Evolutionary conservation across 495 filamentous ascomycete genomes (phyloP).

Genomic region (Penicillium goetzii): DNA sequence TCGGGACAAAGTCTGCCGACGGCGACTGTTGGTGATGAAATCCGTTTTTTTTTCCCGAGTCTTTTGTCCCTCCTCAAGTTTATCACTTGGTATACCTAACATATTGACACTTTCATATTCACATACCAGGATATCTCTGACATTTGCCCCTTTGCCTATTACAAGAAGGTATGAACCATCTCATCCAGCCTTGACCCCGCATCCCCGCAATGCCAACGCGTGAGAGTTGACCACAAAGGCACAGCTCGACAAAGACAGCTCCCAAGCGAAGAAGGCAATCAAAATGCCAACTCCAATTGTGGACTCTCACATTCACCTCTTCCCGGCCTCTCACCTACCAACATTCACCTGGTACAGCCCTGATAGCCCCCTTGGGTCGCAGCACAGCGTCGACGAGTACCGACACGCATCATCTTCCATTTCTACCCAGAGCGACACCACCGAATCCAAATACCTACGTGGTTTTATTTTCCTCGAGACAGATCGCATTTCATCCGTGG

Average conservation of each 20-base stretch:
- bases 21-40: background rate
- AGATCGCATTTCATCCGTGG: conserved; percentile 67
- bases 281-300: conserved; percentile 55
- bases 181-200: conserved; percentile 2
- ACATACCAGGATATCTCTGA: background rate
- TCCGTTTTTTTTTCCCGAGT: background rate
- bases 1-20: conserved; percentile 10
- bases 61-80: background rate
- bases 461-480: conserved; percentile 84
- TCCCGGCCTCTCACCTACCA: conserved; percentile 63
- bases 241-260: background rate
- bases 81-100: background rate
- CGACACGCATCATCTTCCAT: conserved; percentile 30
- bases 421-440: conserved; percentile 14
- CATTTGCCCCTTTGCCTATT: background rate
- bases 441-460: conserved; percentile 37
- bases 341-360: conserved; percentile 67
- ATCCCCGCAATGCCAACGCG: conserved; percentile 10
- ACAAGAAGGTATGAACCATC: background rate
- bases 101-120: background rate
- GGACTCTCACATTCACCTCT: conserved; percentile 90
- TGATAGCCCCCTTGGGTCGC: conserved; percentile 57
- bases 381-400: conserved; percentile 68
- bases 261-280: background rate
- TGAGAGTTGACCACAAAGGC: background rate